Evolutionary conservation across 2,329 filamentous ascomycete species (phyloP), one percentile per base, ranked within the genome.

Genomic region (Aphanocladium album): DNA sequence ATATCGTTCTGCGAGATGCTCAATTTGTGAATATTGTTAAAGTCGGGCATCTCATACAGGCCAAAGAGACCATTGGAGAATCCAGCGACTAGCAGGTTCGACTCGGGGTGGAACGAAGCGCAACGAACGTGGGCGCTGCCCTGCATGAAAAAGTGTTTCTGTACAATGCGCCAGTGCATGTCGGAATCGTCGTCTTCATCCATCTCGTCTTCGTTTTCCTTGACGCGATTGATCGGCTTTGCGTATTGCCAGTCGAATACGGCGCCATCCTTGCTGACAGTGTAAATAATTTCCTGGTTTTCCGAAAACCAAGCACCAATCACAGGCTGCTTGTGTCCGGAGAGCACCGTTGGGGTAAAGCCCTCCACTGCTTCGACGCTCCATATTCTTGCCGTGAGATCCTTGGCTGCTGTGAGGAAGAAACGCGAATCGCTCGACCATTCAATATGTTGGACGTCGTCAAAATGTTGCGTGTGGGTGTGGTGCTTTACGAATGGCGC

Each of bases 1-100:
- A 99, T 97, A 66, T 96, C 90, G 68, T 95, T 96, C 73, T 98
- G 93, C 0, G 95, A 97, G 68, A 99, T 96, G 76, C 92, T 96
- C 61, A 85, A 75, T 56, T 90, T 95, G 75, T 99, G 95, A 54
- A 99, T 96, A 75, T 91, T 89, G 75, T 91, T 96, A 75, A 98
- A 98, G 65, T 93, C 90, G 12, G 96, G 96, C 78, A 99, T 84
- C 72, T 99, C 95, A 75, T 99, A 96, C 7, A 99, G 81, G 23
- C 90, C 90, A 73, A 99, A 99, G 8, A 96, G 80, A 37, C 95
- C 95, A 69, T 96, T 96, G 2, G 93, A 96, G 73, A 99, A 98
- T 8, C 95, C 95, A 17, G 91, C 91, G 1, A 99, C 93, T n/a
- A 99, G 78, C n/a, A 99, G 80, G 72, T 93, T 95, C 0, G 92